Evolutionary conservation across 441 rosid genomes (phyloP).

Genomic region (Breynia disticha): DNA sequence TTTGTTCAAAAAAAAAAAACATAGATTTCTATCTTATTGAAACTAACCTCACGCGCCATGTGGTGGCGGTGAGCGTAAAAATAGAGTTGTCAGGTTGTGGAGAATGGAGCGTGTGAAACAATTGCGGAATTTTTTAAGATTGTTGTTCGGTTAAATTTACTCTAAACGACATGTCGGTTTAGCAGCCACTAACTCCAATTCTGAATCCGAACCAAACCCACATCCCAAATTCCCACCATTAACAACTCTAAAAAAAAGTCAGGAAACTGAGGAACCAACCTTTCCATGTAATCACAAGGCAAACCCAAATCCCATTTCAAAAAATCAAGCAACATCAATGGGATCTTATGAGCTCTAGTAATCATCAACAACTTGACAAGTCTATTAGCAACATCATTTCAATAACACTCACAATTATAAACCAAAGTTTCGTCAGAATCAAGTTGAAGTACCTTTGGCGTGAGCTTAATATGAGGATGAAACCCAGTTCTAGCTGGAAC

Average conservation of each 20-base stretch:
- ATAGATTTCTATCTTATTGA: no score
- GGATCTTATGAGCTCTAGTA: slow-evolving; percentile 45
- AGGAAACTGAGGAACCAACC: slow-evolving; percentile 62
- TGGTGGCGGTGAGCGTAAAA: no score
- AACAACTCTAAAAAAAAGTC: slow-evolving; percentile 59
- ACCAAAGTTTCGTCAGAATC: slow-evolving; percentile 77
- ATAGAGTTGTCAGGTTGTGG: no score
- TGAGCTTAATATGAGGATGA: slow-evolving; percentile 77
- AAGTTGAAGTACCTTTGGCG: slow-evolving; percentile 55
- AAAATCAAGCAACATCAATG: slow-evolving; percentile 44
- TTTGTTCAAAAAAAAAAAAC: no score
- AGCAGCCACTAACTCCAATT: slow-evolving; percentile 68
- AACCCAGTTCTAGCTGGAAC: slow-evolving; percentile 61
- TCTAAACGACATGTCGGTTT: no score
- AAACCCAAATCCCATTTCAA: slow-evolving; percentile 73
- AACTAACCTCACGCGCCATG: no score
- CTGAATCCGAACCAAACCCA: slow-evolving; percentile 21
- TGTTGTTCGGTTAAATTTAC: no score
- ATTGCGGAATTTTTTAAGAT: no score
- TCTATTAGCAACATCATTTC: slow-evolving; percentile 53
- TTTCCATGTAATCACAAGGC: slow-evolving; percentile 39
- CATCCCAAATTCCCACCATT: slow-evolving; percentile 8
- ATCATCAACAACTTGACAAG: slow-evolving; percentile 68
- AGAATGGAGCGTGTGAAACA: no score
- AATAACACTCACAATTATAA: slow-evolving; percentile 58